Base-by-base conservation (phyloP, 495 filamentous ascomycete species). In the Penicillium herquei region DNA sequence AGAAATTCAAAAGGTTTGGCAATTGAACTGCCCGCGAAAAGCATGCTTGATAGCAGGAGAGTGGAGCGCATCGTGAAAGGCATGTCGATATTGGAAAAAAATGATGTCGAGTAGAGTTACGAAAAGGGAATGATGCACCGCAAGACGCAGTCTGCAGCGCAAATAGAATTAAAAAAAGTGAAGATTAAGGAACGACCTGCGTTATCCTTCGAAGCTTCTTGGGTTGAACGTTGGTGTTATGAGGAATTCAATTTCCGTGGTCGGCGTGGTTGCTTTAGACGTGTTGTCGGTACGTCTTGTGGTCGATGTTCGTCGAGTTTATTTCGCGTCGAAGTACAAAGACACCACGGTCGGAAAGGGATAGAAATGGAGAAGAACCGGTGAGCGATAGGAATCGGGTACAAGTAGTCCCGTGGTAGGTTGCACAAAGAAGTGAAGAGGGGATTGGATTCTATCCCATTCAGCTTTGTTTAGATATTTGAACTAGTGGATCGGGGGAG, bases 181-280 rank as follows among this genome's bases (percentile, higher is more conserved):
- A 72, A 70, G 54, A 61, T 65, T 34, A 57, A 70, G 75, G 69
- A 66, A 78, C 76, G 76, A 68, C 76, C 76, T 32, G 76, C 76
- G 76, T 75, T 69, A 69, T 70, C 76, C 70, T 74, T 64, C 47
- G 30, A 49, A 67, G 61, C 60, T 60, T 67, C 55, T 50, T 14
- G 42, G 52, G 42, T 30, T 12, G 13, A 51, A n/a, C n/a, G n/a
- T n/a, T n/a, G 18, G 12, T 40, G 18, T 8, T 9, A 26, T 26
- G 17, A 39, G 18, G 26, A 30, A 35, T 51, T 11, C 3, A 12
- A 8, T 39, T 18, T 37, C 47, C 47, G 26, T 14, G 7, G 34
- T 11, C 43, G 8, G 31, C 43, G 43, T 10, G 43, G 14, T 3
- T 33, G 13, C 4, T 30, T 32, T 32, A 26, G 43, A 31, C 26